Evolutionary conservation across 306 rosid genomes (phyloP), one percentile per base, ranked within the genome.

Genomic region (Cucurbita pepo): DNA sequence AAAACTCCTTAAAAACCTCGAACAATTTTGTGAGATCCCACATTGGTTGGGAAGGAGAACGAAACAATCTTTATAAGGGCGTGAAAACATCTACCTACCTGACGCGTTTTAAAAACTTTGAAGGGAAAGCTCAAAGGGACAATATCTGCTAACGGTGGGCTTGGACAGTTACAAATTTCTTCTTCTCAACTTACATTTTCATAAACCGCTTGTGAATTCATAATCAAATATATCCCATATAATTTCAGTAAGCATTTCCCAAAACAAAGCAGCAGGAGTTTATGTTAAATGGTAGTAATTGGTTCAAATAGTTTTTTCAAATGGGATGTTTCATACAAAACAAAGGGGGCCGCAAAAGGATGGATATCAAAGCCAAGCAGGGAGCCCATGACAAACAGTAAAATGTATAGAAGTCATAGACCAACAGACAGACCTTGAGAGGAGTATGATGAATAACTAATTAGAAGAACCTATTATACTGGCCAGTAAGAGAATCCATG

Each of bases 401-500:
- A 13, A 53, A 53, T 38, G 64, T 54, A 53, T 57, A 54, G 22
- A 40, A 19, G 55, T 45, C 5, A 10, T 48, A 66, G 22, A 48
- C 22, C 38, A 72, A 41, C 64, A 72, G 52, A 72, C 12, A 72
- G 52, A 72, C 12, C 37, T 0, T 8, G 34, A 36, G 48, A 61
- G 62, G 37, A 53, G 34, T 54, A 71, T 54, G 38, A 72, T 18
- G 40, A 72, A 55, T 72, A 22, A 45, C 14, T 47, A 51, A 22
- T 47, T 72, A 88, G 56, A 84, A 82, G 85, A 88, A 77, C 54
- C 78, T 80, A 83, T 78, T 83, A 55, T 86, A 86, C 79, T 84
- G 88, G 81, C 86, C 45, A 22, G 89, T 84, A 76, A 88, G 89
- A 64, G 94, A 88, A 79, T 75, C 79, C 82, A 58, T 84, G 52